Evolutionary conservation across 139 green algal genomes (phyloP), one percentile per base, ranked within the genome.

Genomic region (Micractinium conductrix): DNA sequence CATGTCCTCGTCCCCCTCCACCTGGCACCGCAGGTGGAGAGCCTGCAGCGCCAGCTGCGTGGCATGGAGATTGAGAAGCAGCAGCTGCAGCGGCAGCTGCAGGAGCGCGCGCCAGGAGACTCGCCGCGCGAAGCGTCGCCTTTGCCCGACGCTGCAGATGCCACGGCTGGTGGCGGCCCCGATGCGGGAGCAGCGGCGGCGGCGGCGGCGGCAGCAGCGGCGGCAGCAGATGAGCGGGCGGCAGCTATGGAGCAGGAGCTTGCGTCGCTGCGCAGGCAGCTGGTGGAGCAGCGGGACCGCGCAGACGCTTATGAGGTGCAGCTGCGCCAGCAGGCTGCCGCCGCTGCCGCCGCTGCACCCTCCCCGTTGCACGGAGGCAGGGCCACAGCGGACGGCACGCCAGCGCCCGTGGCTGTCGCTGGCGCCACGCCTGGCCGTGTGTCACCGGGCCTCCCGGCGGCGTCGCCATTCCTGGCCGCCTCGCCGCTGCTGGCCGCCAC

Each of bases 401-500:
- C n/a, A n/a, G n/a, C n/a, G n/a, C n/a, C n/a, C n/a, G n/a, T n/a
- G n/a, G n/a, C n/a, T n/a, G n/a, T n/a, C n/a, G n/a, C n/a, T n/a
- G n/a, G n/a, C n/a, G n/a, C n/a, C n/a, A n/a, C n/a, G n/a, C n/a
- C n/a, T n/a, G n/a, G n/a, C n/a, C n/a, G n/a, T n/a, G n/a, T n/a
- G n/a, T n/a, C n/a, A n/a, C n/a, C n/a, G n/a, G n/a, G n/a, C n/a
- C n/a, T n/a, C n/a, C n/a, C n/a, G n/a, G n/a, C n/a, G n/a, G n/a
- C n/a, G n/a, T n/a, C 55, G 7, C 58, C 76, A 3, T 67, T 82
- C 28, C 53, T 82, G 38, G 76, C 65, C 16, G 74, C 76, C 38
- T 82, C 76, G 1, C 76, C 76, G 14, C 37, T 82, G 76, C 76
- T 82, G 76, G 62, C 76, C 33, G 76, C 76, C 53, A 82, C 58